Percentiles rank a stretch among this genome's conserved stretches.
These are phyloP conservation scores for Lathyrus tuberosus DNA, from an alignment of 306 rosid species.

Conservation along the genomic window DNA sequence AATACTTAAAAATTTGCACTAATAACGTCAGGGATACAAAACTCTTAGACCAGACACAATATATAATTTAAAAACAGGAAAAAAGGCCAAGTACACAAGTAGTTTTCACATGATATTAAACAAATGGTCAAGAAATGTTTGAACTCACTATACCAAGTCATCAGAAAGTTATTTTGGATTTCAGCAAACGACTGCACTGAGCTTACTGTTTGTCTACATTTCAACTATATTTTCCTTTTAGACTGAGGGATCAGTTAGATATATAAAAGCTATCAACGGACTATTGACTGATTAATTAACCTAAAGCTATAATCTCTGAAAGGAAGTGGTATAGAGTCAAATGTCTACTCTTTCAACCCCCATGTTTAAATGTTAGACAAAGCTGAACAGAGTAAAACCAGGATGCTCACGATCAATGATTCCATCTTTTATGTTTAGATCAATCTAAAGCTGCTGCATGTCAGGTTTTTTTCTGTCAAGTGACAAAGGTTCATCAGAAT, in stretches of 20 bases:
- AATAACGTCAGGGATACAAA: background rate
- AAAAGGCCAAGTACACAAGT: background rate
- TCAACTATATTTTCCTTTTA: background rate
- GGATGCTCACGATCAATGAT: background rate
- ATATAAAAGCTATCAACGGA: background rate
- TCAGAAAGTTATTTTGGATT: constrained; percentile 8
- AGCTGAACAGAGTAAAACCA: background rate
- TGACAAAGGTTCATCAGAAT: constrained; percentile 6
- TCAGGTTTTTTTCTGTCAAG: background rate
- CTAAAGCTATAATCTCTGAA: background rate
- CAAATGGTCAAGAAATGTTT: background rate
- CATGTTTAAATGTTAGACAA: background rate
- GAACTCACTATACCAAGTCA: constrained; percentile 1
- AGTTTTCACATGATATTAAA: background rate
- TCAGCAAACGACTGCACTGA: constrained; percentile 2
- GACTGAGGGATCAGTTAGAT: background rate
- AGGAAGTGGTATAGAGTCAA: constrained; percentile 1
- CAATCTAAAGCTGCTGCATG: background rate
- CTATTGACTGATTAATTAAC: background rate
- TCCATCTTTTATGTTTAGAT: constrained; percentile 1
- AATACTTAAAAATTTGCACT: background rate
- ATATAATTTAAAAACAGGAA: constrained; percentile 1
- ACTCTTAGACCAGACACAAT: background rate
- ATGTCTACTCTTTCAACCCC: constrained; percentile 11
- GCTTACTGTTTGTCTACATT: constrained; percentile 5